Evolutionary conservation across 2,329 filamentous ascomycete species (phyloP).

Genomic region (Myriosclerotinia curreyana): DNA sequence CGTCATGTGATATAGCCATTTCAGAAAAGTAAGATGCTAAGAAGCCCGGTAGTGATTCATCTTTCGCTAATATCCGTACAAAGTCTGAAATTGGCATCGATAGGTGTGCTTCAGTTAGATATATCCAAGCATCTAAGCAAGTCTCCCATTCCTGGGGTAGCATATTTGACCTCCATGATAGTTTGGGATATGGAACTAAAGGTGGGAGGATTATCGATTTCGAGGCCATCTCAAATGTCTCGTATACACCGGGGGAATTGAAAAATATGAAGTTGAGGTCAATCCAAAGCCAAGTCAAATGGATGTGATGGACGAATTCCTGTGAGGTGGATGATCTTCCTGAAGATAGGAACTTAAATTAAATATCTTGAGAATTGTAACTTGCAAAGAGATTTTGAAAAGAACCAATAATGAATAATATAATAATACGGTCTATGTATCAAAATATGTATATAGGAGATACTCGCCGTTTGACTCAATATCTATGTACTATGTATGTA

Average conservation of each 20-base stretch:
- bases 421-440: too few relatives aligned
- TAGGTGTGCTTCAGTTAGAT: conserved; percentile 64
- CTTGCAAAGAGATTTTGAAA: background rate
- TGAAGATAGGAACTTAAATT: too few relatives aligned
- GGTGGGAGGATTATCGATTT: conserved; percentile 53
- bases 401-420: too few relatives aligned
- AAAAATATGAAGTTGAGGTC: background rate
- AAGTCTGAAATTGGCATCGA: conserved; percentile 58
- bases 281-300: background rate
- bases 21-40: conserved; percentile 65
- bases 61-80: conserved; percentile 46
- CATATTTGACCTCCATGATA: conserved; percentile 63
- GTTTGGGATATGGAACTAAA: conserved; percentile 74
- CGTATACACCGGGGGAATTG: too few relatives aligned
- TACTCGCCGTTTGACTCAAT: conserved; percentile 30
- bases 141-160: conserved; percentile 70
- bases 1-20: conserved; percentile 42
- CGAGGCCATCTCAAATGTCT: conserved; percentile 23
- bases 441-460: conserved; percentile 1
- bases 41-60: conserved; percentile 60
- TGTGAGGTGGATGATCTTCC: too few relatives aligned
- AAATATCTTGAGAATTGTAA: too few relatives aligned
- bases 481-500: background rate
- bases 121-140: conserved; percentile 73
- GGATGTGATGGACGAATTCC: background rate